Evolutionary conservation across 2,329 filamentous ascomycete species (phyloP), one percentile per base, ranked within the genome.

Genomic region (Dactylellina leptospora): DNA sequence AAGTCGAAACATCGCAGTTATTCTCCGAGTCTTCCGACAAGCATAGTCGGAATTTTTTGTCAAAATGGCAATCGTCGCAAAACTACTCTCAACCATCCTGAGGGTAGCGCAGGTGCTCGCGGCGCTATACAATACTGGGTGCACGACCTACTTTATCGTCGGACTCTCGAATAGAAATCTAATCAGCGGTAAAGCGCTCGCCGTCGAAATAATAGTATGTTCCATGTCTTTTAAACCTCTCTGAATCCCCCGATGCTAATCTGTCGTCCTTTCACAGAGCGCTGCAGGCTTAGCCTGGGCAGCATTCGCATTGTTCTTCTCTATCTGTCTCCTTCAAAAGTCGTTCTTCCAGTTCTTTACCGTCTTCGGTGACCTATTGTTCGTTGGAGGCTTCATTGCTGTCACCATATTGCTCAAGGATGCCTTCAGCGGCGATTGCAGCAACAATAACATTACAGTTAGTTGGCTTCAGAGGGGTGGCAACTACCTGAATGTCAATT

Each of bases 331-430:
- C 27, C 72, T 74, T 4, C 74, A 75, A 38, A 74, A 66, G 27
- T 71, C 72, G n/a, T 73, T 74, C 56, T 75, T 74, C 53, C 69
- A 68, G 22, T 59, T 75, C 42, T 58, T 75, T 45, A 56, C 54
- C 8, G 20, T 74, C 38, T 5, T 74, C 10, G 59, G 66, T 11
- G 74, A 75, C 44, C 33, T 74, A 2, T 22, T 74, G 30, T 59
- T 74, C 33, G 30, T 71, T 18, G 75, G 74, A 1, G 74, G 75
- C 20, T 75, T 74, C 54, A 68, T 75, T 16, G 73, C 69, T 5
- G 50, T 74, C 18, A 51, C 73, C 9, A 53, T 76, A 22, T 70
- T 76, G 1, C 60, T 76, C 16, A 54, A 60, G 36, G 38, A 74
- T 10, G 61, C 74, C 1, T 48, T 55, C 10, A 33, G 47, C 10